These are phyloP conservation scores for Mycena belliarum DNA, from an alignment of 768 basidiomycete species.

Conservation along the genomic window DNA sequence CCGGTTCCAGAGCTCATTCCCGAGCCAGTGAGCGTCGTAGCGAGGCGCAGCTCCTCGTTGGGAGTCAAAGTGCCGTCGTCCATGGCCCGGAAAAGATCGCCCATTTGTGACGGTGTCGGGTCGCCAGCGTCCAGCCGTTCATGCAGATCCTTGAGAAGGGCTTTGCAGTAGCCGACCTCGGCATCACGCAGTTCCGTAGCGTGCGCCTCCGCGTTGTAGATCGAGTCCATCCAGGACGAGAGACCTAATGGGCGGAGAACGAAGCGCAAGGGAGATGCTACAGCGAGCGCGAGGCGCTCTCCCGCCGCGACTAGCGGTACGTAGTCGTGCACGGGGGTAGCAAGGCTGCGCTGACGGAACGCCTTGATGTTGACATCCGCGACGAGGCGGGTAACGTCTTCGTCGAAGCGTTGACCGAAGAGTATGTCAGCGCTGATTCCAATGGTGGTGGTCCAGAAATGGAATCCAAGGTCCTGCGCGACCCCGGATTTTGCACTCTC, in stretches of 20 bases:
- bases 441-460: slow-evolving; percentile 10
- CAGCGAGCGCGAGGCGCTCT: background rate
- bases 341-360: slow-evolving; percentile 14
- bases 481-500: slow-evolving; percentile 9
- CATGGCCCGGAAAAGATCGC: slow-evolving; percentile 3
- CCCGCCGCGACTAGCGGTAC: slow-evolving; percentile 2
- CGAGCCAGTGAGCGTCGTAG: slow-evolving; percentile 9
- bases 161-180: slow-evolving; percentile 8
- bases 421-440: slow-evolving; percentile 10
- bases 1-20: slow-evolving; percentile 1
- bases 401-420: slow-evolving; percentile 9
- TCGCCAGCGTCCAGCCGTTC: slow-evolving; percentile 12
- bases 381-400: background rate
- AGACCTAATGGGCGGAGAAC: background rate
- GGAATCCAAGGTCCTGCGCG: slow-evolving; percentile 10
- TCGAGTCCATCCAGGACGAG: background rate
- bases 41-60: slow-evolving; percentile 13
- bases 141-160: slow-evolving; percentile 4
- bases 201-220: slow-evolving; percentile 1
- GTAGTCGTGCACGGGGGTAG: slow-evolving; percentile 15
- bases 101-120: slow-evolving; percentile 7
- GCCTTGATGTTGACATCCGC: slow-evolving; percentile 12
- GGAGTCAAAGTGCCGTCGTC: slow-evolving; percentile 1
- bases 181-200: slow-evolving; percentile 8
- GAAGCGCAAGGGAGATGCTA: background rate